Conservation (phyloP, 164 flowering plant genomes). For the Cinnamomum micranthum region DNA sequence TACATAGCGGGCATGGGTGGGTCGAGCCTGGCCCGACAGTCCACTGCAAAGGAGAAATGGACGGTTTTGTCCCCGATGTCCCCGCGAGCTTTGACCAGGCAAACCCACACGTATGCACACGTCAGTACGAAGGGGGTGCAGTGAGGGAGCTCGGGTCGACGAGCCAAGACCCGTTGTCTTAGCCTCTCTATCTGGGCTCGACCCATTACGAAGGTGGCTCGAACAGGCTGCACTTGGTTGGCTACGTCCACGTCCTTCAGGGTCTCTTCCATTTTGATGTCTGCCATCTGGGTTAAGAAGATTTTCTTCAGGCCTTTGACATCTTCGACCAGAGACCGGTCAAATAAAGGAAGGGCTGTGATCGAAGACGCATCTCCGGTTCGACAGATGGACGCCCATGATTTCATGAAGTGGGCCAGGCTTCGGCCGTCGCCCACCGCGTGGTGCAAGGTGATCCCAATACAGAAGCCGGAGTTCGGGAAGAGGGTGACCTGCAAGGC, state of each 20-base stretch:
- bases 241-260: no score
- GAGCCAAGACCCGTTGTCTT: constrained; percentile 8
- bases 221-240: background rate
- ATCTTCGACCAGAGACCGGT: background rate
- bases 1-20: constrained; percentile 16
- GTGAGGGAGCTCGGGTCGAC: background rate
- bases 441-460: constrained; percentile 9
- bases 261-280: background rate
- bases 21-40: constrained; percentile 22
- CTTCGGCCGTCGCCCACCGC: constrained; percentile 7
- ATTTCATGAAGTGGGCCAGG: constrained; percentile 9
- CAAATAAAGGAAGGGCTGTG: background rate
- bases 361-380: background rate
- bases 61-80: background rate
- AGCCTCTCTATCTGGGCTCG: constrained; percentile 19
- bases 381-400: constrained; percentile 12
- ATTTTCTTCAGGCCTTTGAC: background rate
- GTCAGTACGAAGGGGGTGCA: constrained; percentile 23
- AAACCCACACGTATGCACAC: constrained; percentile 25
- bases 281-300: background rate
- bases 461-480: constrained; percentile 12
- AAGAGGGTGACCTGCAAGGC: constrained; percentile 15
- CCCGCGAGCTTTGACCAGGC: constrained; percentile 17
- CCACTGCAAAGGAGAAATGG: constrained; percentile 16
- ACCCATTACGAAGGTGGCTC: background rate